These are phyloP conservation scores for Symmetrospora coprosmae DNA, from an alignment of 768 basidiomycete genomes.

Conservation along the genomic window DNA sequence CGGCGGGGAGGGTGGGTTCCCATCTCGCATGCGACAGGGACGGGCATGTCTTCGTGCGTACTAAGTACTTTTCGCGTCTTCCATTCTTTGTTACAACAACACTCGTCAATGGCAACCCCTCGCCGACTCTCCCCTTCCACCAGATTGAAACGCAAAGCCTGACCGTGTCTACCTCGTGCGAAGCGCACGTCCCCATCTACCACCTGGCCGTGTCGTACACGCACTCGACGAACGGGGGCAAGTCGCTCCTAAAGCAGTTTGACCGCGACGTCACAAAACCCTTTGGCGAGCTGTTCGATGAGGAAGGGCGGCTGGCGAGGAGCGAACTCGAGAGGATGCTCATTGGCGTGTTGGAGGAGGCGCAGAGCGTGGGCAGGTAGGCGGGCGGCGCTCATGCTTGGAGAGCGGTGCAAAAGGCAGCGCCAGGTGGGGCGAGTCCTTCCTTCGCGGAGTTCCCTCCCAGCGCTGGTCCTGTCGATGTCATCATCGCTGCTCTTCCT, in stretches of 20 bases:
- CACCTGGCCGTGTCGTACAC: conserved; percentile 54
- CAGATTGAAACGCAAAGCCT: conserved; percentile 85
- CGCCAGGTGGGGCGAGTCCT: no score
- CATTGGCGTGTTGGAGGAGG: conserved; percentile 38
- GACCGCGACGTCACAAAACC: conserved; percentile 48
- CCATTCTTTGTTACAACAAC: neutral
- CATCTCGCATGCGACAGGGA: no score
- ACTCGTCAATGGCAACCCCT: neutral
- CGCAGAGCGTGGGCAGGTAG: no score
- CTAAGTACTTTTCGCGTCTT: no score
- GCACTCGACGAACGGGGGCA: conserved; percentile 69
- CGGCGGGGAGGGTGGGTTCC: conserved; percentile 66
- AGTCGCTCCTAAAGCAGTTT: conserved; percentile 60
- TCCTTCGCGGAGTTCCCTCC: no score
- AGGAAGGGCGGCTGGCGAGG: conserved; percentile 61
- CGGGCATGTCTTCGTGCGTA: no score
- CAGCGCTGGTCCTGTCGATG: no score
- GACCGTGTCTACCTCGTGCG: conserved; percentile 56
- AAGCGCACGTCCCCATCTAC: conserved; percentile 54
- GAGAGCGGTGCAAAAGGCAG: no score
- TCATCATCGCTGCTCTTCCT: no score
- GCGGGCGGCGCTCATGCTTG: no score
- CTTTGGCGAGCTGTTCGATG: conserved; percentile 61
- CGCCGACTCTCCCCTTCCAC: neutral
- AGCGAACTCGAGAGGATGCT: conserved; percentile 65